phyloP scores from a whole-genome alignment of 495 filamentous ascomycete species.

The Penicillium antarcticum region DNA sequence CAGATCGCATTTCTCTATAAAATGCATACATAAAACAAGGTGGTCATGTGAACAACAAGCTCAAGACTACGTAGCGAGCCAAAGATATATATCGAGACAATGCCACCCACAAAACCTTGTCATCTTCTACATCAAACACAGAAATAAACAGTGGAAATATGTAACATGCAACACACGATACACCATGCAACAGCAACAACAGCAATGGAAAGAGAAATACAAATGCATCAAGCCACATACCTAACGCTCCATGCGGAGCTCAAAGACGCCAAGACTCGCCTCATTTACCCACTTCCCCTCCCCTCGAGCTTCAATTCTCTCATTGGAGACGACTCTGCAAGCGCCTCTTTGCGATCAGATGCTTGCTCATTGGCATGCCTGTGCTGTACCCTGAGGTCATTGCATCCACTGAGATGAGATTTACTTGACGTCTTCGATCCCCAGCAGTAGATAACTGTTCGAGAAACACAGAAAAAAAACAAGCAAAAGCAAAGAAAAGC shows the following conservation, averaged over 20 bases:
- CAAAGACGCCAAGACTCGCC: constrained; percentile 15
- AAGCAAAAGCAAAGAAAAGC: too few relatives aligned
- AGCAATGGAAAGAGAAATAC: too few relatives aligned
- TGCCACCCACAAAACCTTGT: too few relatives aligned
- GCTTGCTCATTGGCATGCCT: background rate
- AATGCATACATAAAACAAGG: too few relatives aligned
- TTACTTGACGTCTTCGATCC: background rate
- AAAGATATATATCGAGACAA: too few relatives aligned
- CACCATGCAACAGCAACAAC: background rate
- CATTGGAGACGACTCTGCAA: background rate
- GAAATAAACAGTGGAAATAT: background rate
- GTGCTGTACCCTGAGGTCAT: constrained; percentile 2
- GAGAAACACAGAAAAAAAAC: background rate
- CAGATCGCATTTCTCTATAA: too few relatives aligned
- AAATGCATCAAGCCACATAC: constrained; percentile 1
- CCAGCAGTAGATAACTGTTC: background rate
- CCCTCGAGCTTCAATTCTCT: constrained; percentile 1
- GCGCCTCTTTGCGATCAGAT: too few relatives aligned
- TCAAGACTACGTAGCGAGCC: too few relatives aligned
- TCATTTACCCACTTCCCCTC: constrained; percentile 19
- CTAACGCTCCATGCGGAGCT: background rate
- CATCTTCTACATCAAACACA: too few relatives aligned
- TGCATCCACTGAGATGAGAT: constrained; percentile 8
- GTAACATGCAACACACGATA: background rate
- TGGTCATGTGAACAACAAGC: too few relatives aligned